Evolutionary conservation across 1,139 yeast species (phyloP), one percentile per base, ranked within the genome.

Genomic region (Protomyces lactucae-debilis): DNA sequence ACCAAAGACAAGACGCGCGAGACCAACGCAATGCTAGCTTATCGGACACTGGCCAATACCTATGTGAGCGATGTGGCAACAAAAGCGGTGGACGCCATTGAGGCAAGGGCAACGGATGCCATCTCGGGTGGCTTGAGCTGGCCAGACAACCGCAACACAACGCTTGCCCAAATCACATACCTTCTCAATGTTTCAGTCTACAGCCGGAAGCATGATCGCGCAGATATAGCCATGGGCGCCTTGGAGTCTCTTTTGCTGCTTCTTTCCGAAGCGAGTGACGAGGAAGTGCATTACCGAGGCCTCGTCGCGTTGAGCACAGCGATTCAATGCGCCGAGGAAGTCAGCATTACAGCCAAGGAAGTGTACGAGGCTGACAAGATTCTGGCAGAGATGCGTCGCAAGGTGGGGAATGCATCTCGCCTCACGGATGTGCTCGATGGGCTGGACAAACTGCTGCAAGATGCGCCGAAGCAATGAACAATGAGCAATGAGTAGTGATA

Each of bases 261-360:
- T 39, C 39, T 66, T 21, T 35, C 37, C 32, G 21, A 52, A 9
- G 36, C 61, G 6, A 5, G 51, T 14, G 80, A 70, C 70, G 74
- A 80, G n/a, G 91, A 86, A 71, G 80, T 87, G 1, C 77, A 80
- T 0, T 86, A 85, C 73, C 78, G 91, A 67, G 69, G 83, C 21
- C 68, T 80, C 9, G 77, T 85, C 39, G 83, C 86, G 0, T 76
- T 78, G 59, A 90, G 89, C 8, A 83, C 83, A 18, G 25, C 61
- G 43, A 21, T 56, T 39, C 37, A 46, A 8, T 43, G 56, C 9
- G 57, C 65, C 3, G 61, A 57, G 6, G 61, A 60, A 25, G 61
- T 64, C 45, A 52, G 48, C 3, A 39, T 39, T 16, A 65, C 66
- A 9, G 64, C 66, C 25, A 46, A 43, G 18, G 64, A 64, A 16